Percentiles rank a stretch among this genome's conserved stretches.
Evolutionary conservation across 1,284 basidiomycete species (phyloP).

Genomic region (Takashimella koratensis): DNA sequence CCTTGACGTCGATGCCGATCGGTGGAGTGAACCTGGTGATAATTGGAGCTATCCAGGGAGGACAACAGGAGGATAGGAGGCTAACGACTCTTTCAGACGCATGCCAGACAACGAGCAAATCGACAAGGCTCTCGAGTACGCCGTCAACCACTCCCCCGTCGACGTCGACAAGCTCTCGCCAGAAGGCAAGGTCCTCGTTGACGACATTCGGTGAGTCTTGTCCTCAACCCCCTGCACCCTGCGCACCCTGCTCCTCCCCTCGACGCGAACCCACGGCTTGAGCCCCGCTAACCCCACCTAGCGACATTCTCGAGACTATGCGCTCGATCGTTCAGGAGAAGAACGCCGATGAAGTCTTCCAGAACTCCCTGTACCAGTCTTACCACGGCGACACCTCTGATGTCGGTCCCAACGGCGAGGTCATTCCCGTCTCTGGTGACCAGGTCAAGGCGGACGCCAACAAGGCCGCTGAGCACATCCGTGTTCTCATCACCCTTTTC

Average conservation of each 20-base stretch:
- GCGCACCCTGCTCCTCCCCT: no score
- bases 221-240: no score
- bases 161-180: conserved; percentile 64
- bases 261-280: no score
- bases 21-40: no score
- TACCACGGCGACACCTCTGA: conserved; percentile 55
- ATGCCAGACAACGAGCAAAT: conserved; percentile 78
- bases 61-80: no score
- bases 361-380: conserved; percentile 68
- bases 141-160: conserved; percentile 64
- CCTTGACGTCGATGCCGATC: no score
- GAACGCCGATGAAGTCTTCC: conserved; percentile 84
- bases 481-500: conserved; percentile 75
- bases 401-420: conserved; percentile 37
- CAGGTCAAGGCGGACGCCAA: conserved; percentile 61
- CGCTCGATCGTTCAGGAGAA: conserved; percentile 69
- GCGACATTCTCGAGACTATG: conserved; percentile 45
- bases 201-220: conserved; percentile 59
- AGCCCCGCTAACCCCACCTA: conserved; percentile 13
- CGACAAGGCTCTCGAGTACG: conserved; percentile 65
- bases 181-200: conserved; percentile 70
- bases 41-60: neutral
- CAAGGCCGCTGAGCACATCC: conserved; percentile 73
- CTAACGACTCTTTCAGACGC: conserved; percentile 47
- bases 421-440: conserved; percentile 56